Conservation (phyloP, 2,329 filamentous ascomycete genomes). For the Thielaviopsis euricoi region DNA sequence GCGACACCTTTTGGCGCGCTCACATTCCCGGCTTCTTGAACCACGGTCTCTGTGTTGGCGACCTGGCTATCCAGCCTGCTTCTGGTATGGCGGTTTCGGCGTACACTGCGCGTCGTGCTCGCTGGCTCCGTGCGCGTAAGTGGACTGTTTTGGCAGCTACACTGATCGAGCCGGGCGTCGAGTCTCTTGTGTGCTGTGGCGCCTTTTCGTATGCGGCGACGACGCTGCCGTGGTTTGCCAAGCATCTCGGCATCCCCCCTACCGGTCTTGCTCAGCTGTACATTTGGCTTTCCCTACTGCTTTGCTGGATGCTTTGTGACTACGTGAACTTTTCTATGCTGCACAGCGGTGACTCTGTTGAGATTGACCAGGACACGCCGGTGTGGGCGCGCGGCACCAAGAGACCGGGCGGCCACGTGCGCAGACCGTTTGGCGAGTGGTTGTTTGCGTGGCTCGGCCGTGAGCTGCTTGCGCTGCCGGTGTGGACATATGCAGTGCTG, state of each 20-base stretch:
- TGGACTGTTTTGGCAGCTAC: slow-evolving; percentile 85
- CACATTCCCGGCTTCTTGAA: slow-evolving; percentile 49
- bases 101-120: slow-evolving; percentile 65
- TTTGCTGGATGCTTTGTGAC: slow-evolving; percentile 60
- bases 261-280: slow-evolving; percentile 51
- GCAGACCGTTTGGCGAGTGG: slow-evolving; percentile 53
- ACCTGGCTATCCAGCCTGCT: slow-evolving; percentile 82
- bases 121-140: slow-evolving; percentile 88
- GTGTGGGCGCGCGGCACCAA: slow-evolving; percentile 43
- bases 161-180: slow-evolving; percentile 80
- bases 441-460: slow-evolving; percentile 68
- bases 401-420: slow-evolving; percentile 22
- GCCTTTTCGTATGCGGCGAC: slow-evolving; percentile 69
- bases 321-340: slow-evolving; percentile 56
- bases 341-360: slow-evolving; percentile 55
- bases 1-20: slow-evolving; percentile 76
- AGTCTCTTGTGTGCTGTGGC: slow-evolving; percentile 67
- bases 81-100: slow-evolving; percentile 59
- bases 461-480: slow-evolving; percentile 66
- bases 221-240: slow-evolving; percentile 47
- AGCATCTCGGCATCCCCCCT: slow-evolving; percentile 33
- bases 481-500: slow-evolving; percentile 81
- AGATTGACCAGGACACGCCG: slow-evolving; percentile 57
- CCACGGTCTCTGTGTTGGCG: slow-evolving; percentile 70
- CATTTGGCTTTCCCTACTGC: slow-evolving; percentile 50